Conservation (phyloP, 129 eudicot genomes). For the Erigeron canadensis region DNA sequence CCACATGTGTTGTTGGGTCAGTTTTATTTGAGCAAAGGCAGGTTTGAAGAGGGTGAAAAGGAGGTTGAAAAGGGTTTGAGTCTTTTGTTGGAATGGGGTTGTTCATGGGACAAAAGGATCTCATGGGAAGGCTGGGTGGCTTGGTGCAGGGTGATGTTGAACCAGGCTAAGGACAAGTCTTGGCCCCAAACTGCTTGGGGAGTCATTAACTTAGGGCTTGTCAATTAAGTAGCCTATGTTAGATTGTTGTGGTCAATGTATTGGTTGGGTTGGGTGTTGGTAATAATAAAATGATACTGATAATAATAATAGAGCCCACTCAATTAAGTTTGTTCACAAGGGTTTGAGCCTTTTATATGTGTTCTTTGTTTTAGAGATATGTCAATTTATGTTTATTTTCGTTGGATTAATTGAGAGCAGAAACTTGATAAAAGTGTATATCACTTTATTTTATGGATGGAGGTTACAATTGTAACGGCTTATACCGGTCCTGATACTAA, state of each 20-base stretch:
- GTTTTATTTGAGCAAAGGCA: constrained; percentile 51
- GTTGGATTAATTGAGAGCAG: too few species aligned
- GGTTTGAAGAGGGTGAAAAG: constrained; percentile 63
- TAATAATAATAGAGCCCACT: neutral
- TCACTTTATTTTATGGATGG: too few species aligned
- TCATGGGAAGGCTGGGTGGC: constrained; percentile 96
- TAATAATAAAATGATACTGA: neutral
- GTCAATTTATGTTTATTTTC: too few species aligned
- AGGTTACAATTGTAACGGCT: too few species aligned
- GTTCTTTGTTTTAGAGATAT: too few species aligned
- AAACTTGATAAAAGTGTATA: too few species aligned
- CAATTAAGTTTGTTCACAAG: neutral
- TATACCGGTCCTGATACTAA: too few species aligned
- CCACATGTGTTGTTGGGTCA: constrained; percentile 69
- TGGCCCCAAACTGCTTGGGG: constrained; percentile 87
- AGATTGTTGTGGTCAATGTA: too few species aligned
- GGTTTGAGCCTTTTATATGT: neutral
- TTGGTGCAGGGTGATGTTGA: constrained; percentile 71
- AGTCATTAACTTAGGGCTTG: constrained; percentile 70
- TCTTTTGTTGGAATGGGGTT: constrained; percentile 73
- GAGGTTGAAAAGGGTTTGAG: constrained; percentile 65
- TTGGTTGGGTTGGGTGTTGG: neutral
- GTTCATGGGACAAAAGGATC: constrained; percentile 89
- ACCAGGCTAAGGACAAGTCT: constrained; percentile 62
- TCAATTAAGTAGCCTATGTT: neutral